Base-by-base conservation (phyloP, 208 protist genomes). In the Vickermania spadyakhi region DNA sequence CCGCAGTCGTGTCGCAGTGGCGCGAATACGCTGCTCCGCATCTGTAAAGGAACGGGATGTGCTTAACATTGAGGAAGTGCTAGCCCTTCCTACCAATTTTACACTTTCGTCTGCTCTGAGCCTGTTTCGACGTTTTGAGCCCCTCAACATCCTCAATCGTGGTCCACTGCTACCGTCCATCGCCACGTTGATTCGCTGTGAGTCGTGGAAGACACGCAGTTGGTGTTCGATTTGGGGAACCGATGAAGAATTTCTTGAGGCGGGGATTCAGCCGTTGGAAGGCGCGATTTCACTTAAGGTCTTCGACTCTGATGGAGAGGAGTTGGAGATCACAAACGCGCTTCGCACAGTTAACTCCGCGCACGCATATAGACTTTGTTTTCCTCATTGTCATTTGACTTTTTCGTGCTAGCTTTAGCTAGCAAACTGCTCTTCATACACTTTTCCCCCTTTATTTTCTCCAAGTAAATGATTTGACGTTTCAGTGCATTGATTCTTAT, bases 221-320 rank as follows among this genome's bases (percentile, higher is more conserved):
- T 91, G 84, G 81, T 91, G 84, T 63, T 77, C 60, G 42, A 52
- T 91, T 4, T 91, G 84, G 81, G 84, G 80, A 23, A 86, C 74
- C 1, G 42, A 51, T 18, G 59, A 73, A 29, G 79, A 85, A 42
- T 91, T 80, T 62, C 61, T 26, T 30, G 29, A 7, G n/a, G 64
- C 62, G 23, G 77, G 72, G 0, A 60, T 74, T 51, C 31, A 64
- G 2, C 54, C 70, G 0, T 31, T 86, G 30, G 52, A 71, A 2
- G 77, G 78, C 1, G 65, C 84, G 4, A 53, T 91, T 2, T 77
- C 79, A n/a, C 53, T 87, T 25, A 59, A 76, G 56, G 55, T 81
- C 1, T 71, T 91, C 51, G 78, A 91, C 41, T 53, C 31, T 4
- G 36, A 76, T 1, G 83, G 78, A 13, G 77, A 77, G 28, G 68